A percentile compares a stretch with the other conserved stretches of the same genome.
phyloP scores from a whole-genome alignment of 1,284 basidiomycete species.

The Apiotrichum laibachii region DNA sequence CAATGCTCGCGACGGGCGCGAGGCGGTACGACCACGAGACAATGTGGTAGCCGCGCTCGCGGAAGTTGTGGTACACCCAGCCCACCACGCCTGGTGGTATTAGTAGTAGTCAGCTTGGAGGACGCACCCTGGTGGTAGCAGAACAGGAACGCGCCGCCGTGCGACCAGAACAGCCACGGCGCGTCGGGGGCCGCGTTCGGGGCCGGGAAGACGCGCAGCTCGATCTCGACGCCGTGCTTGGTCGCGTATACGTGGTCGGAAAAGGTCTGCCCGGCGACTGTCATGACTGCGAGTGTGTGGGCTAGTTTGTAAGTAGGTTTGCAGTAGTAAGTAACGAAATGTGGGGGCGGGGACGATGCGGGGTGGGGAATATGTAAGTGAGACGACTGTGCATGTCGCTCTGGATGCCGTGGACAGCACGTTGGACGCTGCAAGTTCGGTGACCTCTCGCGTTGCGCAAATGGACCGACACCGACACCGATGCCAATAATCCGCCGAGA shows the following conservation, averaged over 20 bases:
- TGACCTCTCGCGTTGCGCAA: no score
- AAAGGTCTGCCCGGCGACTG: conserved; percentile 5
- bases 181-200: neutral
- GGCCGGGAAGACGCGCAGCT: conserved; percentile 29
- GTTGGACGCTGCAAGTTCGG: no score
- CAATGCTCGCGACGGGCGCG: conserved; percentile 11
- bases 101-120: neutral
- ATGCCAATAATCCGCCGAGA: no score
- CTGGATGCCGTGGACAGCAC: no score
- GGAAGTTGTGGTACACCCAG: conserved; percentile 17
- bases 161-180: conserved; percentile 27
- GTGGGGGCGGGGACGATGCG: no score
- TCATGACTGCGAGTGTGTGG: no score
- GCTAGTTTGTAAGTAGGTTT: no score
- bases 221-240: conserved; percentile 28
- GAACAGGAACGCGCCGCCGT: conserved; percentile 30
- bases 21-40: conserved; percentile 20
- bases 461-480: no score
- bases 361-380: no score
- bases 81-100: neutral
- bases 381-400: no score
- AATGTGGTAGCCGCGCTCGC: conserved; percentile 9
- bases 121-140: conserved; percentile 3
- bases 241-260: conserved; percentile 29
- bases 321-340: no score